Percentiles rank a stretch among this genome's conserved stretches.
Conservation (phyloP, 495 filamentous ascomycete genomes). For the Neurospora terricola region DNA sequence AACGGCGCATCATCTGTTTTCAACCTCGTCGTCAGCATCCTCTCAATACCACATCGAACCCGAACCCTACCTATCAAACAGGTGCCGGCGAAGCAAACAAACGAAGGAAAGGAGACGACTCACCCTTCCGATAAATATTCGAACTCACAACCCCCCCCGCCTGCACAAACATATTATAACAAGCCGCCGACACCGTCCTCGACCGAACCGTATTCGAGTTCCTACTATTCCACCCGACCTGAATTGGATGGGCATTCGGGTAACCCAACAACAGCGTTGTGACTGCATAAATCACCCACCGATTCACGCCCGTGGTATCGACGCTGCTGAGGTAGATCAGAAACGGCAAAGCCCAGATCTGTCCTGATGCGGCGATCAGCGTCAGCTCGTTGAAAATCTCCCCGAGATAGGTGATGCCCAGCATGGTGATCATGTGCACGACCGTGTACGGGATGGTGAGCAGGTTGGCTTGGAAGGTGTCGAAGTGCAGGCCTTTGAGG, state of each 20-base stretch:
- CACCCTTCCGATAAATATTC: constrained; percentile 51
- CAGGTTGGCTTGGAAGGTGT: constrained; percentile 57
- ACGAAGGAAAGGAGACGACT: constrained; percentile 21
- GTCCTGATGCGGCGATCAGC: constrained; percentile 32
- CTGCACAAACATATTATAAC: constrained; percentile 62
- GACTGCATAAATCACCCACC: constrained; percentile 47
- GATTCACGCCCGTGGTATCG: constrained; percentile 32
- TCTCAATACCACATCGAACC: neutral
- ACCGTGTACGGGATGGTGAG: constrained; percentile 31
- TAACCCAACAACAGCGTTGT: constrained; percentile 48
- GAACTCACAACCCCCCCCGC: constrained; percentile 49
- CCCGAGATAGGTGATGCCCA: constrained; percentile 37
- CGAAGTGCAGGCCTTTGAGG: constrained; percentile 50
- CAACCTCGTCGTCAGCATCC: constrained; percentile 37
- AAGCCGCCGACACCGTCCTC: constrained; percentile 45
- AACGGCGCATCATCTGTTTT: constrained; percentile 43
- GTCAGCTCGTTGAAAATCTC: constrained; percentile 43
- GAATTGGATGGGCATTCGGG: constrained; percentile 49
- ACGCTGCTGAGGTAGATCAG: constrained; percentile 43
- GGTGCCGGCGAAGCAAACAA: neutral
- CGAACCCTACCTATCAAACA: neutral
- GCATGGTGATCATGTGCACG: constrained; percentile 34
- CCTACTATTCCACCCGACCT: constrained; percentile 56
- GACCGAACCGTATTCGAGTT: constrained; percentile 49
- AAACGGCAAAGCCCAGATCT: constrained; percentile 49